Evolutionary conservation across 2,329 filamentous ascomycete genomes (phyloP).

Genomic region (Triangularia verruculosa): DNA sequence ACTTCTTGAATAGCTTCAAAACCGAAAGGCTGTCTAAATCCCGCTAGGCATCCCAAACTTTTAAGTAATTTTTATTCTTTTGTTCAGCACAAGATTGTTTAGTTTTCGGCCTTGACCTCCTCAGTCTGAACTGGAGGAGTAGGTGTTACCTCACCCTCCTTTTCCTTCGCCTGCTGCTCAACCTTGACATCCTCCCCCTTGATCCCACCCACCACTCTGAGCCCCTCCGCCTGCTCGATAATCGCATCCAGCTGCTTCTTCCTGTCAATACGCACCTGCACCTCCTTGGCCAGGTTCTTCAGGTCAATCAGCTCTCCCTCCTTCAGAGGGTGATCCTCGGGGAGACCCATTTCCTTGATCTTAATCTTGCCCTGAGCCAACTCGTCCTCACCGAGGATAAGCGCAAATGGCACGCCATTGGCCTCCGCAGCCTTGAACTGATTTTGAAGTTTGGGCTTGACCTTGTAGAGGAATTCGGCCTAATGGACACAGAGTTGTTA

Average conservation of each 20-base stretch:
- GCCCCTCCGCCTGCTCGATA: slow-evolving; percentile 42
- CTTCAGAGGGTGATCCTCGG: slow-evolving; percentile 84
- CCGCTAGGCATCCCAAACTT: background rate
- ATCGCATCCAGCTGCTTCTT: slow-evolving; percentile 45
- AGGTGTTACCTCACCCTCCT: background rate
- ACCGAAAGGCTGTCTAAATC: background rate
- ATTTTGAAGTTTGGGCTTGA: slow-evolving; percentile 80
- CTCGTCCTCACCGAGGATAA: slow-evolving; percentile 92
- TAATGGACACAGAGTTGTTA: slow-evolving; percentile 5
- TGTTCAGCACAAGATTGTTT: background rate
- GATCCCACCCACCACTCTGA: slow-evolving; percentile 47
- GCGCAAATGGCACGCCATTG: slow-evolving; percentile 75
- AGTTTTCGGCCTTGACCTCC: background rate
- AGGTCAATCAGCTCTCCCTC: slow-evolving; percentile 53
- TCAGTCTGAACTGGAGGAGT: background rate
- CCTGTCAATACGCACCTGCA: slow-evolving; percentile 36
- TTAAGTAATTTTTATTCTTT: background rate
- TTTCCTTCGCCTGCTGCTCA: slow-evolving; percentile 3
- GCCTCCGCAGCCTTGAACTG: slow-evolving; percentile 91
- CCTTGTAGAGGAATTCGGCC: slow-evolving; percentile 86
- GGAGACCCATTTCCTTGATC: slow-evolving; percentile 74
- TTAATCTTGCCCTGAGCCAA: slow-evolving; percentile 77
- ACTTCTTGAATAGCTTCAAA: background rate
- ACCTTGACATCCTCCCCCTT: slow-evolving; percentile 39
- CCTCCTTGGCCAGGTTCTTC: slow-evolving; percentile 26